Conservation (phyloP, 345 rosid species). For the Bruguiera sexangula region DNA sequence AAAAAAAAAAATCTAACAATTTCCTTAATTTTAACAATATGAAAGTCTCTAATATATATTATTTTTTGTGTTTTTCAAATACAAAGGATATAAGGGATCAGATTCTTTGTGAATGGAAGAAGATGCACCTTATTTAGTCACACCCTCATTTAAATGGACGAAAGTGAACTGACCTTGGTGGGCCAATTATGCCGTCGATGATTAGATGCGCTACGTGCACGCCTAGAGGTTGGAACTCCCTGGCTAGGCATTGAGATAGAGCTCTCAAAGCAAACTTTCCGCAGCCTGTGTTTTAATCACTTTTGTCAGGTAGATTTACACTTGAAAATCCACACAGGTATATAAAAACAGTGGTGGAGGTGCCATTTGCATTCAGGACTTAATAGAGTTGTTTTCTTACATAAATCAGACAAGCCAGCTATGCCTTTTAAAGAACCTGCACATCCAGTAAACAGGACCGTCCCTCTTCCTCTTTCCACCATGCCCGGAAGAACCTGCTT, state of each 20-base stretch:
- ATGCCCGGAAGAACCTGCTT: conserved; percentile 76
- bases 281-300: conserved; percentile 41
- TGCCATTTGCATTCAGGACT: not conserved
- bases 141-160: not conserved
- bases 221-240: conserved; percentile 66
- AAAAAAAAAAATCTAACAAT: no score
- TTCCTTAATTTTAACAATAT: no score
- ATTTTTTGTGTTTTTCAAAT: no score
- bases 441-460: conserved; percentile 90
- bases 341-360: not conserved
- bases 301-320: no score
- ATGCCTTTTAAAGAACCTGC: conserved; percentile 79
- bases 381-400: conserved; percentile 33
- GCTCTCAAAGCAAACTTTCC: conserved; percentile 80
- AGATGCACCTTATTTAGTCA: no score
- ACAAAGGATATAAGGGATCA: no score
- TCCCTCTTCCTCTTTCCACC: conserved; percentile 88
- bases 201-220: conserved; percentile 86
- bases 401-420: conserved; percentile 82
- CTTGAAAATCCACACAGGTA: no score
- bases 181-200: conserved; percentile 78
- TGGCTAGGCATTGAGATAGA: conserved; percentile 70
- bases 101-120: no score
- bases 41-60: no score
- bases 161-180: conserved; percentile 44